These are phyloP conservation scores for Macaranga tanarius DNA, from an alignment of 441 rosid genomes.

Conservation along the genomic window DNA sequence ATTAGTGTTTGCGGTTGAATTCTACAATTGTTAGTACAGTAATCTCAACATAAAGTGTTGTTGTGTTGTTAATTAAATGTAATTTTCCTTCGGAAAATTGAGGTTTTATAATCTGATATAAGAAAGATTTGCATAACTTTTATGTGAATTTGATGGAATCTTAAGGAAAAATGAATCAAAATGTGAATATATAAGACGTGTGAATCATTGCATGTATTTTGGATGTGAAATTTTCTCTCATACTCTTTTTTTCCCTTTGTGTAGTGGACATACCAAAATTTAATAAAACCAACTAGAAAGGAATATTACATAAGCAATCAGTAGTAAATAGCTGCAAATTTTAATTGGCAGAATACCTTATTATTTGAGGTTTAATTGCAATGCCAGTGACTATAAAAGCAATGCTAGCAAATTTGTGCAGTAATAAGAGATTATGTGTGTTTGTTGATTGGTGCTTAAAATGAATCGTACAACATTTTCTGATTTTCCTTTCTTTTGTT, in stretches of 20 bases:
- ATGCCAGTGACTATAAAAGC: not conserved
- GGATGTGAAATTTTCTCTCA: not conserved
- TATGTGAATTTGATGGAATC: not conserved
- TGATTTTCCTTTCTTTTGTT: slow-evolving; percentile 9
- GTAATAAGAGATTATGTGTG: not conserved
- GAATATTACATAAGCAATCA: not conserved
- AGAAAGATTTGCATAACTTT: not conserved
- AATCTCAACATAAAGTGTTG: not conserved
- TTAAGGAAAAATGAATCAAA: not conserved
- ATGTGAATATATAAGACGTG: not conserved
- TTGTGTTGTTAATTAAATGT: not conserved
- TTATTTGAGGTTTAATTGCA: not conserved
- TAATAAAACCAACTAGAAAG: not conserved
- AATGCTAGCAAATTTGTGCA: not conserved
- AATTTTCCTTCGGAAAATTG: not conserved
- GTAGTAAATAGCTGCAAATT: not conserved
- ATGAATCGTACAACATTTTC: not conserved
- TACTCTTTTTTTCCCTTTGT: not conserved
- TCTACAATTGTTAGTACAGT: not conserved
- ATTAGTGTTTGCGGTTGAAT: not conserved
- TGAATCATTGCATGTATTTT: not conserved
- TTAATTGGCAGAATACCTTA: not conserved
- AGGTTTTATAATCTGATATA: not conserved
- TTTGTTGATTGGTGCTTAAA: not conserved
- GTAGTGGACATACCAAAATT: not conserved